Evolutionary conservation across 2,329 filamentous ascomycete species (phyloP).

Genomic region (Botrytis sinoallii): DNA sequence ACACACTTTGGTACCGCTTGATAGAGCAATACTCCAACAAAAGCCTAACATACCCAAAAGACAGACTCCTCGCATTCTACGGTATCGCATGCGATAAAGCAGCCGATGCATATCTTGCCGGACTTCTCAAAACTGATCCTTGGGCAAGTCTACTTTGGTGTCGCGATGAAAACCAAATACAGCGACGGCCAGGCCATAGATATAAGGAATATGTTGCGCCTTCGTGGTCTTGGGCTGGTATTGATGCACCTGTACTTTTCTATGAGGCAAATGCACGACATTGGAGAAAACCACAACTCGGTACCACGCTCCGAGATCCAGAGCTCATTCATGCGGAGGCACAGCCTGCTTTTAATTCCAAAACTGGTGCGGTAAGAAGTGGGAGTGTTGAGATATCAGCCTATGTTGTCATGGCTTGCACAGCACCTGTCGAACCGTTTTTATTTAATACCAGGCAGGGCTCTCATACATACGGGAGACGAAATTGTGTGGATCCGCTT

Average conservation of each 20-base stretch:
- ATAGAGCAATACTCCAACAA: neutral
- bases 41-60: neutral
- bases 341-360: neutral
- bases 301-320: neutral
- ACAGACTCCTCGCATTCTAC: neutral
- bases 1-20: neutral
- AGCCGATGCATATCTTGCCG: neutral
- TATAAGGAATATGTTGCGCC: neutral
- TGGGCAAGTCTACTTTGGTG: neutral
- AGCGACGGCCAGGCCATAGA: neutral
- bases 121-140: neutral
- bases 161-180: neutral
- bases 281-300: slow-evolving; percentile 1
- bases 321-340: neutral
- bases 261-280: neutral
- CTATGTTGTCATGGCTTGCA: neutral
- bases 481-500: neutral
- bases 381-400: neutral
- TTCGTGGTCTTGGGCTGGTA: neutral
- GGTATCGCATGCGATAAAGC: neutral
- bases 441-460: neutral
- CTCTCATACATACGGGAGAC: neutral
- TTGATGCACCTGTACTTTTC: neutral
- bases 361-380: neutral
- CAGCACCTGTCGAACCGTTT: neutral